phyloP scores from a whole-genome alignment of 345 rosid genomes.

The Pistacia integerrima region DNA sequence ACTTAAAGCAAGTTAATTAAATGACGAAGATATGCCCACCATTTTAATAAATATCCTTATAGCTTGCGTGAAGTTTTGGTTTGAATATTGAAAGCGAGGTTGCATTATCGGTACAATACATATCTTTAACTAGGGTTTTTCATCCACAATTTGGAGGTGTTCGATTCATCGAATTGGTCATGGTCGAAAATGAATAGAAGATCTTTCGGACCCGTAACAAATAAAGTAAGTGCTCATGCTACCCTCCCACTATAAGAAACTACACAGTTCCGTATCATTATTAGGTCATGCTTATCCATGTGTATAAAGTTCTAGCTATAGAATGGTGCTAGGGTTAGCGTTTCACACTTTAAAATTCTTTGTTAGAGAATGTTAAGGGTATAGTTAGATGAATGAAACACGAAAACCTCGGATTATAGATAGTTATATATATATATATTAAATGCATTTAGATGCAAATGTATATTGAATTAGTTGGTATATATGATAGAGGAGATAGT shows the following conservation, averaged over 20 bases:
- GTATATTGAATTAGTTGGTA: background rate
- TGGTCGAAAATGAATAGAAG: slow-evolving; percentile 30
- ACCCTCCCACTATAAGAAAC: slow-evolving; percentile 32
- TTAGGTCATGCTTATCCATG: slow-evolving; percentile 9
- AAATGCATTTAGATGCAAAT: background rate
- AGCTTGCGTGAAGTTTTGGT: slow-evolving; percentile 21
- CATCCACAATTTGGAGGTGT: slow-evolving; percentile 17
- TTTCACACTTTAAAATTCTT: background rate
- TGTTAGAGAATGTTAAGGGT: too few species aligned
- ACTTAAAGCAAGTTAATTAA: background rate
- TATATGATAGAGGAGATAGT: background rate
- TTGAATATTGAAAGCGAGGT: slow-evolving; percentile 12
- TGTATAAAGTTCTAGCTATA: background rate
- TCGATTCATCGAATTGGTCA: background rate
- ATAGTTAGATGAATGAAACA: too few species aligned
- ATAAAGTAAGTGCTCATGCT: slow-evolving; percentile 27
- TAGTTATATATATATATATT: too few species aligned
- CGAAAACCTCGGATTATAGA: too few species aligned
- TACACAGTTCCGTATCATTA: background rate
- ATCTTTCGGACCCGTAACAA: slow-evolving; percentile 36
- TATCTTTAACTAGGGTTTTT: background rate
- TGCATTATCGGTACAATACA: slow-evolving; percentile 5
- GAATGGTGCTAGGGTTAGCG: background rate
- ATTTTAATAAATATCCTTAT: background rate
- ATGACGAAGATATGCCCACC: too few species aligned